These are phyloP conservation scores for Physcomitrellopsis africana DNA, from an alignment of 225 moss, liverwort and hornwort genomes.

Conservation along the genomic window DNA sequence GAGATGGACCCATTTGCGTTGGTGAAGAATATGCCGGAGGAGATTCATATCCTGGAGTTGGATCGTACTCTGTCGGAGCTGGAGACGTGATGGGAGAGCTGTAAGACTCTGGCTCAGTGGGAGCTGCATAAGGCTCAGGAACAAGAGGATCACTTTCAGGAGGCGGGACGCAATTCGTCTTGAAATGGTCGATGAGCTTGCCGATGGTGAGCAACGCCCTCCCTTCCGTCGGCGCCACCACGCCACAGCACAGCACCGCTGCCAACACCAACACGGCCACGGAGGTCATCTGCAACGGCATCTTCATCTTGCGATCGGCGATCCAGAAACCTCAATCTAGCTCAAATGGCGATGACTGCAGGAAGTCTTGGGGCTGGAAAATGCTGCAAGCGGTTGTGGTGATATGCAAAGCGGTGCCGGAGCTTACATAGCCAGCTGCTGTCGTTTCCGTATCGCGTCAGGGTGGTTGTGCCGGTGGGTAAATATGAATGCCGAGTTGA, in stretches of 20 bases:
- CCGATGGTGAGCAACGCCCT: constrained; percentile 18
- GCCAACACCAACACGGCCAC: constrained; percentile 18
- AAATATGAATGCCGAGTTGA: no score
- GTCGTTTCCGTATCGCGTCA: no score
- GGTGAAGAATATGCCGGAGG: constrained; percentile 10
- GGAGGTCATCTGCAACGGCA: not conserved
- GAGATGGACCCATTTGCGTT: constrained; percentile 9
- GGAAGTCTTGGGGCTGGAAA: no score
- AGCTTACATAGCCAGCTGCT: not conserved
- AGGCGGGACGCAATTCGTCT: constrained; percentile 17
- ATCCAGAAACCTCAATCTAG: no score
- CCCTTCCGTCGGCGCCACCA: constrained; percentile 24
- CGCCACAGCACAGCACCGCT: not conserved
- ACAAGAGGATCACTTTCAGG: not conserved
- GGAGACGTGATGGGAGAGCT: not conserved
- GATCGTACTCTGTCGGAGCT: not conserved
- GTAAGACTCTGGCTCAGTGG: not conserved
- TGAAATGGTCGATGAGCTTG: constrained; percentile 31
- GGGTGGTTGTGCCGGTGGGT: no score
- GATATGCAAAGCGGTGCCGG: not conserved
- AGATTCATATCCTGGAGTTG: not conserved
- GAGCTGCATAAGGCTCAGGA: not conserved
- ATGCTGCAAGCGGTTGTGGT: not conserved
- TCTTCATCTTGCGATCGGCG: not conserved
- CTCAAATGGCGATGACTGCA: not conserved